Evolutionary conservation across 2,329 filamentous ascomycete species (phyloP), one percentile per base, ranked within the genome.

Genomic region (Aspergillus carbonarius): DNA sequence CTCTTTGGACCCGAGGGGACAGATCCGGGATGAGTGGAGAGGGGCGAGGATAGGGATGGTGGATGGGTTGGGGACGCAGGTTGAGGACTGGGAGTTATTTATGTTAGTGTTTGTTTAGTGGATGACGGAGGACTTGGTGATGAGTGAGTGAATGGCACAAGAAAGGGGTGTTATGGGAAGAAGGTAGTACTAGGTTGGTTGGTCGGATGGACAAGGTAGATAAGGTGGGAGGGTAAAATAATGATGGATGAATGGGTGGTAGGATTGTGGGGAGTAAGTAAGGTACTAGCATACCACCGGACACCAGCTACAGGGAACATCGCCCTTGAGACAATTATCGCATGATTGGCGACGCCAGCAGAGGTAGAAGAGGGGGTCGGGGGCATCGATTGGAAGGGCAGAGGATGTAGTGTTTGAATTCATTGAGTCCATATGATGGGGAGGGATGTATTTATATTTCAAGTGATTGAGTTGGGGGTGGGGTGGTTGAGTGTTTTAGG

Each of bases 341-440:
- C 74, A 77, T 1, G 72, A 71, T 56, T 77, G 74, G 35, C 70
- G 63, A 5, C 70, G 63, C 74, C 74, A 76, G 60, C 74, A 76
- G 34, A 70, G 39, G 49, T 67, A 59, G 39, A 75, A 71, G 40
- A 74, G 60, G 15, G 67, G 65, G 39, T 73, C 70, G 23, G 25
- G 25, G 25, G 25, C 7, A 27, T 34, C 23, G n/a, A 4, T 37
- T 34, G 18, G 8, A 17, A 32, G 18, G 6, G 12, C 12, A 35
- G 34, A 40, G 35, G 35, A 44, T 5, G 23, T 32, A 18, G 27
- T 50, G 34, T n/a, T 42, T 18, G 30, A 35, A 6, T 42, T 8
- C 7, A 40, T 42, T 18, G 30, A 35, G 10, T 42, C 15, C 7
- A 40, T 27, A 12, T 35, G n/a, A 17, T 10, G 9, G 8, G 1